Conservation (phyloP, 2,329 filamentous ascomycete species). For the Ramularia endophylla region DNA sequence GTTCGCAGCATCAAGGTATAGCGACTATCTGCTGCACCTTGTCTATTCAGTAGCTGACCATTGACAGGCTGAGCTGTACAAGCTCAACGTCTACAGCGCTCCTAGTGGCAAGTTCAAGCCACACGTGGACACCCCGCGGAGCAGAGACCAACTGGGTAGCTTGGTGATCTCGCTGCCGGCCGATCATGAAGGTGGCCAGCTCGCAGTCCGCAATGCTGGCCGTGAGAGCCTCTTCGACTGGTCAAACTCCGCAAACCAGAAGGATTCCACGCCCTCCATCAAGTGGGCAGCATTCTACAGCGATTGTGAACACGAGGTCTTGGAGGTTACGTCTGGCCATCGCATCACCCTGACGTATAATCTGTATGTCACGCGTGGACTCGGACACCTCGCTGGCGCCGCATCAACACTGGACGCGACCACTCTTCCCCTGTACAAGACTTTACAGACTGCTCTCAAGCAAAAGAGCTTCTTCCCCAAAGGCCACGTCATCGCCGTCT, state of each 20-base stretch:
- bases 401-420: conserved; percentile 27
- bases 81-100: conserved; percentile 44
- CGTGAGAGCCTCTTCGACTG: conserved; percentile 39
- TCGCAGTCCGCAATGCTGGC: conserved; percentile 39
- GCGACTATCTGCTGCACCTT: too few relatives aligned
- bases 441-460: conserved; percentile 24
- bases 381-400: conserved; percentile 27
- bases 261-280: conserved; percentile 13
- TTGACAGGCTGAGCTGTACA: conserved; percentile 53
- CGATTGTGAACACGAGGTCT: conserved; percentile 50
- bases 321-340: conserved; percentile 46
- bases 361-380: conserved; percentile 40
- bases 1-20: conserved; percentile 1
- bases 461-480: conserved; percentile 31
- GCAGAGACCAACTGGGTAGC: conserved; percentile 21
- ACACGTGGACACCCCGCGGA: conserved; percentile 26
- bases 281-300: conserved; percentile 51
- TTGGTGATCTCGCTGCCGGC: conserved; percentile 21
- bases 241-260: conserved; percentile 18
- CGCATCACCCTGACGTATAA: conserved; percentile 57
- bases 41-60: too few relatives aligned
- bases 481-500: conserved; percentile 17
- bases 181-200: conserved; percentile 35
- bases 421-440: conserved; percentile 33
- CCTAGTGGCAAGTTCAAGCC: conserved; percentile 20